Percentiles rank a stretch among this genome's conserved stretches.
Evolutionary conservation across 2,329 filamentous ascomycete genomes (phyloP).

Genomic region (Fusarium sp.): DNA sequence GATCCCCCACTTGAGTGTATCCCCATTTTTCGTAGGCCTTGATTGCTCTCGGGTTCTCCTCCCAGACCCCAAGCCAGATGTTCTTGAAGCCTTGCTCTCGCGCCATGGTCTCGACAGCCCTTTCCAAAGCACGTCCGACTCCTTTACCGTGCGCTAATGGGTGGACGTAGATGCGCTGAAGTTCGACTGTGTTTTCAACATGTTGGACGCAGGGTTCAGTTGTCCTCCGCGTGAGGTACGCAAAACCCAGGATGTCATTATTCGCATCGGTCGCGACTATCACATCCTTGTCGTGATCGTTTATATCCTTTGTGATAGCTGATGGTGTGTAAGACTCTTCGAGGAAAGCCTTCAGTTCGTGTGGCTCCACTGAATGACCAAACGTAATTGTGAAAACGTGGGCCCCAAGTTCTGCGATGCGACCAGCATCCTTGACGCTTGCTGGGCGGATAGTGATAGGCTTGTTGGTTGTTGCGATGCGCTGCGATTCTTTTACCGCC

Average conservation of each 20-base stretch:
- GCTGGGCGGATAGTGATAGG: conserved; percentile 14
- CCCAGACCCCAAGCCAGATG: conserved; percentile 62
- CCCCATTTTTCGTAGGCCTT: conserved; percentile 56
- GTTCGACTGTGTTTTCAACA: conserved; percentile 49
- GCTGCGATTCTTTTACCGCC: background rate
- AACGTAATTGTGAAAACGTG: conserved; percentile 55
- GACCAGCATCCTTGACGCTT: background rate
- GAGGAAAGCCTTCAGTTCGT: conserved; percentile 54
- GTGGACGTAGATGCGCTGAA: conserved; percentile 59
- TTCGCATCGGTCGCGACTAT: conserved; percentile 37
- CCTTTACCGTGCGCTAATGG: conserved; percentile 52
- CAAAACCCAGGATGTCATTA: conserved; percentile 53
- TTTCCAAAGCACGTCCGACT: conserved; percentile 51
- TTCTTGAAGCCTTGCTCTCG: conserved; percentile 51
- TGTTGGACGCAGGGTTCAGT: conserved; percentile 53
- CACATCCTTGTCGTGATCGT: conserved; percentile 42
- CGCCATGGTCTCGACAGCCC: conserved; percentile 49
- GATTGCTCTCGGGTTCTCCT: conserved; percentile 56
- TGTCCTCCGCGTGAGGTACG: conserved; percentile 52
- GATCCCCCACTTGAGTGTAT: conserved; percentile 53
- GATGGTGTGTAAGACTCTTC: conserved; percentile 52
- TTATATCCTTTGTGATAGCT: conserved; percentile 44
- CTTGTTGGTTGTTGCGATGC: background rate
- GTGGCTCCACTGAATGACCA: conserved; percentile 54
- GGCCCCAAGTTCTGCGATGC: conserved; percentile 50